A percentile compares a stretch with the other conserved stretches of the same genome.
Evolutionary conservation across 2,329 filamentous ascomycete species (phyloP).

Genomic region (Fusarium hainanense): DNA sequence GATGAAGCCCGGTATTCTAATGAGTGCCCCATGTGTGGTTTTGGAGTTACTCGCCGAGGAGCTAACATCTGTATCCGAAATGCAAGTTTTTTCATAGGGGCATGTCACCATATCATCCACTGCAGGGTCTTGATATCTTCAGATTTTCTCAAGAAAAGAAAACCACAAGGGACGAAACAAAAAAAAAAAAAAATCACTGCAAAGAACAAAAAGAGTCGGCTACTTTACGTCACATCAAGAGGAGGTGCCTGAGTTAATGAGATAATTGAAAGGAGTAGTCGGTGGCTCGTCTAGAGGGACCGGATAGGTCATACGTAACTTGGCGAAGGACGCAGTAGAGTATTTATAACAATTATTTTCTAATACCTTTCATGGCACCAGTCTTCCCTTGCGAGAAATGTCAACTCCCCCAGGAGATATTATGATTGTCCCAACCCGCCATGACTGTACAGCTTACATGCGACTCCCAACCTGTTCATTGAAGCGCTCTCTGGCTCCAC

Average conservation of each 20-base stretch:
- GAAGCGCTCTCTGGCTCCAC: background rate
- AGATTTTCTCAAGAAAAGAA: background rate
- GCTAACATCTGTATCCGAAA: constrained; percentile 8
- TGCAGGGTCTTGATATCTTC: constrained; percentile 16
- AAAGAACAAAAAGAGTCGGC: constrained; percentile 8
- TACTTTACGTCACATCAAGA: constrained; percentile 14
- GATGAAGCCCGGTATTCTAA: constrained; percentile 2
- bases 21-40: constrained; percentile 5
- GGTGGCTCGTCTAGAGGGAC: constrained; percentile 8
- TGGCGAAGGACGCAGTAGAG: constrained; percentile 1
- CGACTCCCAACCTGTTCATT: background rate
- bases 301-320: constrained; percentile 2
- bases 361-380: background rate
- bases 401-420: background rate
- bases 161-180: background rate
- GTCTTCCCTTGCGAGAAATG: background rate
- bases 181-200: background rate
- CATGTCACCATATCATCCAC: background rate
- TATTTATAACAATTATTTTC: constrained; percentile 1
- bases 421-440: background rate
- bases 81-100: constrained; percentile 25
- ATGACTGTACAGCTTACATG: background rate
- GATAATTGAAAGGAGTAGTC: constrained; percentile 12
- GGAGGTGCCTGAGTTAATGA: constrained; percentile 12
- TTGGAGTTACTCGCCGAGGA: background rate